Conservation (phyloP, 2,329 filamentous ascomycete genomes). For the Leptographium wingfieldii region DNA sequence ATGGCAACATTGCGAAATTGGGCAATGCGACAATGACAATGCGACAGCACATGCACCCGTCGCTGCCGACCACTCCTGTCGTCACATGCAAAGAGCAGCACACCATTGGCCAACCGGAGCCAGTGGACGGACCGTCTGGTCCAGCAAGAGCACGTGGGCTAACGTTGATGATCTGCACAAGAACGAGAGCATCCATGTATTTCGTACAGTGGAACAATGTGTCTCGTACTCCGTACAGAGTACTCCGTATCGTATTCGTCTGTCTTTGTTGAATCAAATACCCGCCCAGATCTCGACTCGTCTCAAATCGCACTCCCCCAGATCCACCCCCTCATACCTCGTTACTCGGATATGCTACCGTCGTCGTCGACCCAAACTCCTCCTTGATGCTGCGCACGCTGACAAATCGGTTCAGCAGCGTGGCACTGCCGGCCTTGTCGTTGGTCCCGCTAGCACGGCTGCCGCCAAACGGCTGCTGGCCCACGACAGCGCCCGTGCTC, state of each 20-base stretch:
- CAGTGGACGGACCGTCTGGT: background rate
- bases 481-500: conserved; percentile 41
- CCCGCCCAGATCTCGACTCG: too few species aligned
- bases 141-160: background rate
- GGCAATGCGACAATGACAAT: too few species aligned
- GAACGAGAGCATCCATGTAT: background rate
- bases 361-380: conserved; percentile 53
- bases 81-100: background rate
- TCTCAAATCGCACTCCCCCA: too few species aligned
- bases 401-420: conserved; percentile 36
- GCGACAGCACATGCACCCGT: background rate
- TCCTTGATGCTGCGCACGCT: conserved; percentile 47
- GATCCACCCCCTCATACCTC: conserved; percentile 31
- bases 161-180: background rate
- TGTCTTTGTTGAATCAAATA: too few species aligned
- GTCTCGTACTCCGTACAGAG: too few species aligned
- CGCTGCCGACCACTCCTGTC: background rate
- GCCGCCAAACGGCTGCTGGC: conserved; percentile 44
- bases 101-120: background rate
- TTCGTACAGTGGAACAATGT: background rate
- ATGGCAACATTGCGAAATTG: too few species aligned
- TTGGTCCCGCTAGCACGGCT: conserved; percentile 40
- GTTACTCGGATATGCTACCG: conserved; percentile 61
- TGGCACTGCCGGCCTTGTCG: conserved; percentile 42
- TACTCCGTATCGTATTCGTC: too few species aligned